Base-by-base conservation (phyloP, 2,329 filamentous ascomycete species). In the Purpureocillium takamizusanense region DNA sequence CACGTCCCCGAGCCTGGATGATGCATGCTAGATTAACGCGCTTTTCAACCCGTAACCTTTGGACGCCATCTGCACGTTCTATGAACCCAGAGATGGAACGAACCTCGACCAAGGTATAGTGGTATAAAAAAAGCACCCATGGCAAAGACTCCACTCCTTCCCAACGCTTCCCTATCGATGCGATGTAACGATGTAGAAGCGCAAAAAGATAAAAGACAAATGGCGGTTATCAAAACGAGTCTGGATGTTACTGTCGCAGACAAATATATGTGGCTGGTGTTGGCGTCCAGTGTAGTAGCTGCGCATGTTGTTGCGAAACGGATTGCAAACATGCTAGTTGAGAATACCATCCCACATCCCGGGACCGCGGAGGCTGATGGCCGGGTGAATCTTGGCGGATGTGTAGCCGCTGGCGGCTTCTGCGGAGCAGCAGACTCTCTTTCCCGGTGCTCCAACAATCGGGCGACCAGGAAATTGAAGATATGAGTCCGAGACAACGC, bases 271-370 rank as follows among this genome's bases (percentile, higher is more conserved):
- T 14, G 35, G 13, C 37, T 42, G 37, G 31, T 34, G 15, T 37
- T 42, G 37, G 23, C 36, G 21, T 39, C 37, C 37, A 31, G 18
- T 34, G 23, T 23, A 18, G 27, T 15, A 31, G 11, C 4, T 17
- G 18, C 4, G 36, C 13, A 31, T 37, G 17, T n/a, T 10, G 4
- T 13, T 5, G 30, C 21, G 16, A 16, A 21, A 11, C 31, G 9
- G n/a, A 25, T 29, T 11, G 13, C 21, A 5, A 10, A 18, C 38
- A 15, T 7, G 21, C 60, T 63, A 76, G 54, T 73, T 70, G 46
- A 83, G 62, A 46, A 83, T 76, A 39, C 72, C 75, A 42, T 74
- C 67, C 79, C 80, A 83, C 76, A 83, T 81, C 37, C 78, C 77
- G 30, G 75, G 73, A 28, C 74, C 76, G 32, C 67, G 67, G 25